A percentile compares a stretch with the other conserved stretches of the same genome.
Conservation (phyloP, 2,329 filamentous ascomycete species). For the Colletotrichum sp. region DNA sequence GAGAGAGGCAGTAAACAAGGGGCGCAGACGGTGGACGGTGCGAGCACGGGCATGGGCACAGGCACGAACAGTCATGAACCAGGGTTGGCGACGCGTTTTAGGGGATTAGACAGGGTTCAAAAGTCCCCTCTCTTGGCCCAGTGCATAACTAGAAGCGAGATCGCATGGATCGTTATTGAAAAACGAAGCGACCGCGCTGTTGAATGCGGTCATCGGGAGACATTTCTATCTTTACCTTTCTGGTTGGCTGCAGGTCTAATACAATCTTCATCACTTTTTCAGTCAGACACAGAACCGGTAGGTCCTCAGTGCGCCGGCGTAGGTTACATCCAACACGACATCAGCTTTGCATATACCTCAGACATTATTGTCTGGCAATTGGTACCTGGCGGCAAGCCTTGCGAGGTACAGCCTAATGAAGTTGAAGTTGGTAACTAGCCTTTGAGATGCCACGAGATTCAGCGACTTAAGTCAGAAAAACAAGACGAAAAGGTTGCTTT, state of each 20-base stretch:
- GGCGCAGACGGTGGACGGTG: background rate
- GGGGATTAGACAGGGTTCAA: background rate
- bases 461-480: background rate
- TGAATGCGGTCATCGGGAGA: background rate
- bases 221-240: background rate
- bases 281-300: background rate
- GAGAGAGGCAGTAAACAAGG: background rate
- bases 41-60: background rate
- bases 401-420: background rate
- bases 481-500: background rate
- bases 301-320: background rate
- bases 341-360: background rate
- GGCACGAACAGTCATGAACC: background rate
- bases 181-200: background rate
- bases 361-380: background rate
- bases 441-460: background rate
- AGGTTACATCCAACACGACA: background rate
- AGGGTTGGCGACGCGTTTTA: background rate
- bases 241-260: background rate
- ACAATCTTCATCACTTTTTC: background rate
- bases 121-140: background rate
- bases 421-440: background rate
- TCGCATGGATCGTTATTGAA: background rate
- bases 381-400: background rate
- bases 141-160: background rate